These are phyloP conservation scores for Nyctanthes arbortristis DNA, from an alignment of 257 asterid genomes.

Conservation along the genomic window DNA sequence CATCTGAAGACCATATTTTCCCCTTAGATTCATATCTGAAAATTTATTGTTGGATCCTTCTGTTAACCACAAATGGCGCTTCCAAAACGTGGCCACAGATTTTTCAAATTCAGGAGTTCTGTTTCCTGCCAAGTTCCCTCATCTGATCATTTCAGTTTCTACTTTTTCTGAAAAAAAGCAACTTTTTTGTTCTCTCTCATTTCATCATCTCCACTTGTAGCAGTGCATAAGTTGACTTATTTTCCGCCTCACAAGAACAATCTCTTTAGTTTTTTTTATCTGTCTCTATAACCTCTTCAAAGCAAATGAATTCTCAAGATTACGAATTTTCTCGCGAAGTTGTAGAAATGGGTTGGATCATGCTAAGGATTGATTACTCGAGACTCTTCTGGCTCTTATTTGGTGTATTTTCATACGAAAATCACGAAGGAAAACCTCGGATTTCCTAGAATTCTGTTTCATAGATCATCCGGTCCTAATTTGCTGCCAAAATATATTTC, in stretches of 20 bases:
- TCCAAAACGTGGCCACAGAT: slow-evolving; percentile 58
- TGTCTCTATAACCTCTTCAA: background rate
- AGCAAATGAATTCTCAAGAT: slow-evolving; percentile 43
- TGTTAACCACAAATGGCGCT: slow-evolving; percentile 45
- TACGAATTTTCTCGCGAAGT: slow-evolving; percentile 46
- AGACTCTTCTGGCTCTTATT: slow-evolving; percentile 75
- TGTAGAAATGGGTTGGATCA: slow-evolving; percentile 67
- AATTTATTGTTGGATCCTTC: slow-evolving; percentile 16
- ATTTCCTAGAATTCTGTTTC: slow-evolving; percentile 39
- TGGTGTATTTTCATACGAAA: slow-evolving; percentile 73
- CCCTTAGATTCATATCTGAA: slow-evolving; percentile 1
- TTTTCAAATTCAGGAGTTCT: slow-evolving; percentile 64
- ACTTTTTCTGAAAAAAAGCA: background rate
- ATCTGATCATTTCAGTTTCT: slow-evolving; percentile 18
- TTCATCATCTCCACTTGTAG: slow-evolving; percentile 15
- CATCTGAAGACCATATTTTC: background rate
- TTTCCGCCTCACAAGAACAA: background rate
- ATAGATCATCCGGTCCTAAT: background rate
- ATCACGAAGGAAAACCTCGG: slow-evolving; percentile 87
- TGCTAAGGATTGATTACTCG: slow-evolving; percentile 76
- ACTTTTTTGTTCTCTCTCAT: slow-evolving; percentile 3
- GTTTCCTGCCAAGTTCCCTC: slow-evolving; percentile 33
- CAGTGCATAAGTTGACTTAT: slow-evolving; percentile 12
- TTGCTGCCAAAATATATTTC: background rate
- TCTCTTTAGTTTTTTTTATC: background rate